A percentile compares a stretch with the other conserved stretches of the same genome.
These are phyloP conservation scores for Fragaria ananassa DNA, from an alignment of 306 rosid species.

Conservation along the genomic window DNA sequence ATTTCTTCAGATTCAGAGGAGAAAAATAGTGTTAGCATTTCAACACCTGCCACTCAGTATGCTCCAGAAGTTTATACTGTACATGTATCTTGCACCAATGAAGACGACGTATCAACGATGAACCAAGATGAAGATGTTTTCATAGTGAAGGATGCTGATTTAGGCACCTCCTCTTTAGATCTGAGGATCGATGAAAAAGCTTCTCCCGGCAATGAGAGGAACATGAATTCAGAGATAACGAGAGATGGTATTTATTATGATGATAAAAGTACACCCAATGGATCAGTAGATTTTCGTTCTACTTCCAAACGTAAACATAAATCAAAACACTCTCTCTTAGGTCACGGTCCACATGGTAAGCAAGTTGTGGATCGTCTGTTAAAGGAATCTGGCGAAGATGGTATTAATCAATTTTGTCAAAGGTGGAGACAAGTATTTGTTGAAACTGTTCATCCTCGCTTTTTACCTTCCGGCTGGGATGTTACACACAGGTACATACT, in stretches of 20 bases:
- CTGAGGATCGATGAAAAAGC: conserved; percentile 34
- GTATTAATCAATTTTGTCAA: conserved; percentile 70
- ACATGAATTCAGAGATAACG: conserved; percentile 22
- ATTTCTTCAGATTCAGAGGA: conserved; percentile 36
- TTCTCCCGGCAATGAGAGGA: conserved; percentile 26
- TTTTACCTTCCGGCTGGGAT: conserved; percentile 91
- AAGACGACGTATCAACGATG: conserved; percentile 6
- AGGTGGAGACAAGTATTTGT: conserved; percentile 94
- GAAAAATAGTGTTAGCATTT: conserved; percentile 23
- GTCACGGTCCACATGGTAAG: conserved; percentile 97
- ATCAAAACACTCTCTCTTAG: conserved; percentile 72
- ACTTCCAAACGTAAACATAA: conserved; percentile 39
- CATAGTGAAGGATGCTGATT: conserved; percentile 27
- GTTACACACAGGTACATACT: conserved; percentile 78
- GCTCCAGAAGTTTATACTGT: conserved; percentile 26
- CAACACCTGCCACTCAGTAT: conserved; percentile 24
- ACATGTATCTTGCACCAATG: conserved; percentile 29
- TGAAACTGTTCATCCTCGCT: conserved; percentile 76
- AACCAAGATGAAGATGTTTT: conserved; percentile 28
- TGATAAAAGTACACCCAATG: conserved; percentile 30
- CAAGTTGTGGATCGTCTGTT: conserved; percentile 78
- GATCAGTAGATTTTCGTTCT: conserved; percentile 23
- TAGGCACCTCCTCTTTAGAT: conserved; percentile 25
- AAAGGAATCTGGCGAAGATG: conserved; percentile 68
- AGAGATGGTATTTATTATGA: conserved; percentile 18